Evolutionary conservation across 2,329 filamentous ascomycete genomes (phyloP).

Genomic region (Trichoderma gracile): DNA sequence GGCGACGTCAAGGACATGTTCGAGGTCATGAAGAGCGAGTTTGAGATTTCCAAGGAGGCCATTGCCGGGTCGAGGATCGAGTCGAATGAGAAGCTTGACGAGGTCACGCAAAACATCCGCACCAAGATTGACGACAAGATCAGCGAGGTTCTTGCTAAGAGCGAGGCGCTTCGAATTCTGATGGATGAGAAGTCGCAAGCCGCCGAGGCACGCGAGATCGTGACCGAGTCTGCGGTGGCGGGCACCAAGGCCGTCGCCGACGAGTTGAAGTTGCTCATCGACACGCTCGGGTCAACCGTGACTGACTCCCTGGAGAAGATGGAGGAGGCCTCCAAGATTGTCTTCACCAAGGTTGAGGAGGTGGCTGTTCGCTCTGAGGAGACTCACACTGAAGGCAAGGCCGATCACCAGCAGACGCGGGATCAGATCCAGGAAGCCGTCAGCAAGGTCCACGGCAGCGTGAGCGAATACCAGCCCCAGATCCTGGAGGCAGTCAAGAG

Average conservation of each 20-base stretch:
- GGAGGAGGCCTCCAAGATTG: conserved; percentile 82
- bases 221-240: conserved; percentile 71
- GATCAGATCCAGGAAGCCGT: conserved; percentile 77
- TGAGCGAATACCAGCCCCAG: conserved; percentile 83
- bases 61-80: conserved; percentile 81
- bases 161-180: conserved; percentile 77
- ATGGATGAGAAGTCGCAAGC: conserved; percentile 73
- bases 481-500: conserved; percentile 85
- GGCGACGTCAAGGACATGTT: conserved; percentile 71
- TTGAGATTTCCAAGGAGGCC: conserved; percentile 81
- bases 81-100: conserved; percentile 72
- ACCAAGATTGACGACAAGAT: conserved; percentile 66
- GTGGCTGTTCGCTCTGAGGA: conserved; percentile 75
- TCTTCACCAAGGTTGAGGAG: conserved; percentile 80
- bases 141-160: conserved; percentile 77
- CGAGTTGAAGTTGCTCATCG: conserved; percentile 82
- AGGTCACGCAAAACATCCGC: conserved; percentile 55
- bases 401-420: conserved; percentile 79
- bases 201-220: conserved; percentile 70
- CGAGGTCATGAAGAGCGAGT: conserved; percentile 77
- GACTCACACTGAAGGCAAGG: conserved; percentile 69
- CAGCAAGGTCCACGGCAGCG: conserved; percentile 69
- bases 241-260: conserved; percentile 79
- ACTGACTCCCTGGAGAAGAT: conserved; percentile 84
- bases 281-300: conserved; percentile 78